Base-by-base conservation (phyloP, 2,329 filamentous ascomycete genomes). In the Cladosporium sp. region DNA sequence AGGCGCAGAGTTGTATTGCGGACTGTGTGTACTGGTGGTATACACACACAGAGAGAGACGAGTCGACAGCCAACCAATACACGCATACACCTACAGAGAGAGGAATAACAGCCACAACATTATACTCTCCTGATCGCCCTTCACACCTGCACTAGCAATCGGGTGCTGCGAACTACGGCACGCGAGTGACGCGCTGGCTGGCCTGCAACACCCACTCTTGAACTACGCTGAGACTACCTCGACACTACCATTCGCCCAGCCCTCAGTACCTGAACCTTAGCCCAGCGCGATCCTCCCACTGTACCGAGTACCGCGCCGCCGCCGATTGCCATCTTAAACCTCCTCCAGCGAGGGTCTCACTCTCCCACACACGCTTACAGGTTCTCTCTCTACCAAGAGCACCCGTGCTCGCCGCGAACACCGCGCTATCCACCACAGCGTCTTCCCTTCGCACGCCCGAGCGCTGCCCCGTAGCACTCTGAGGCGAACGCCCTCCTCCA, bases 401-500 rank as follows among this genome's bases (percentile, higher is more conserved):
- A 54, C 16, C 51, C 51, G 51, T 54, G 51, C 51, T 54, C 59
- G 30, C 60, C 60, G 48, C 49, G 49, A 51, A 30, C 48, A 54
- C 59, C 58, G 28, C 57, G 36, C 57, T 59, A 48, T 46, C 58
- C 46, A 43, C 25, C 39, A 26, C 23, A 43, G 34, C 14, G 5
- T 14, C 21, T 21, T 46, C 46, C 23, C 7, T 11, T 21, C 32
- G 6, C 32, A 18, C 23, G 60, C 60, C 34, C 60, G 49, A 53
- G 60, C 48, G 49, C 49, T 36, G 18, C 34, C 48, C 43, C 32
- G 60, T 46, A 43, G 60, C 60, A 54, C 60, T 63, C 49, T 63
- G 60, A 63, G 54, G 60, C 49, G 58, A 36, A 21, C 34, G 49
- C 60, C 60, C 49, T 56, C 60, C n/a, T 63, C 48, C 60, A 63